Evolutionary conservation across 495 filamentous ascomycete genomes (phyloP).

Genomic region (Aspergillus wentii): DNA sequence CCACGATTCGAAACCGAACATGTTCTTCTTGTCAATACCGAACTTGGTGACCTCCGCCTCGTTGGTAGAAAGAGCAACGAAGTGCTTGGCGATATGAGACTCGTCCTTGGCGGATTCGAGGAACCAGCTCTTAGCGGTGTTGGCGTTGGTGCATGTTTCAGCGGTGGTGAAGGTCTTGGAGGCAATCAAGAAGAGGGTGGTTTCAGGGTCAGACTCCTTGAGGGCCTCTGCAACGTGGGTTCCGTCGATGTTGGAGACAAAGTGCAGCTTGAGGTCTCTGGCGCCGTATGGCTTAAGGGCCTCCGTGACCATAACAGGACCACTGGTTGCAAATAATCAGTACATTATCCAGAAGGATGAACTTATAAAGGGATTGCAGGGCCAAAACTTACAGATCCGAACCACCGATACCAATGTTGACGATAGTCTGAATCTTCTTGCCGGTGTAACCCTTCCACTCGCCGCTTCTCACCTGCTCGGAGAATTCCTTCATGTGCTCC

Average conservation of each 20-base stretch:
- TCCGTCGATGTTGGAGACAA: slow-evolving; percentile 98
- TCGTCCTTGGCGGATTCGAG: slow-evolving; percentile 76
- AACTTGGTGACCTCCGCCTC: slow-evolving; percentile 94
- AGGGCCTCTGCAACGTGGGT: slow-evolving; percentile 96
- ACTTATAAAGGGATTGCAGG: too few species aligned
- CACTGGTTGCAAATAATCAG: slow-evolving; percentile 55
- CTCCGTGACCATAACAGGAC: slow-evolving; percentile 97
- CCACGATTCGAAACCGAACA: slow-evolving; percentile 99
- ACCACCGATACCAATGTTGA: slow-evolving; percentile 98
- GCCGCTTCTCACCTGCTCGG: slow-evolving; percentile 87
- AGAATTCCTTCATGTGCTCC: slow-evolving; percentile 96
- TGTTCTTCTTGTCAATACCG: slow-evolving; percentile 95
- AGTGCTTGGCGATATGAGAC: slow-evolving; percentile 87
- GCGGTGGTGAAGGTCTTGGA: slow-evolving; percentile 99
- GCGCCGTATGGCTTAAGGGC: slow-evolving; percentile 90
- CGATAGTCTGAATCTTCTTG: slow-evolving; percentile 91
- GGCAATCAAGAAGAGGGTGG: slow-evolving; percentile 93
- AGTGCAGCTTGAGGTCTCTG: slow-evolving; percentile 82
- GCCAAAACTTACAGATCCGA: slow-evolving; percentile 78
- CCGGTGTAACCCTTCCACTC: slow-evolving; percentile 99
- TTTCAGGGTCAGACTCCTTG: slow-evolving; percentile 84
- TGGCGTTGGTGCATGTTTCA: slow-evolving; percentile 94
- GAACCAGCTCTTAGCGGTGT: slow-evolving; percentile 96
- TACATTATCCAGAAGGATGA: too few species aligned
- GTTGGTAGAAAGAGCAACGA: slow-evolving; percentile 97